phyloP scores from a whole-genome alignment of 441 rosid species.

The Raphanus hybrid region DNA sequence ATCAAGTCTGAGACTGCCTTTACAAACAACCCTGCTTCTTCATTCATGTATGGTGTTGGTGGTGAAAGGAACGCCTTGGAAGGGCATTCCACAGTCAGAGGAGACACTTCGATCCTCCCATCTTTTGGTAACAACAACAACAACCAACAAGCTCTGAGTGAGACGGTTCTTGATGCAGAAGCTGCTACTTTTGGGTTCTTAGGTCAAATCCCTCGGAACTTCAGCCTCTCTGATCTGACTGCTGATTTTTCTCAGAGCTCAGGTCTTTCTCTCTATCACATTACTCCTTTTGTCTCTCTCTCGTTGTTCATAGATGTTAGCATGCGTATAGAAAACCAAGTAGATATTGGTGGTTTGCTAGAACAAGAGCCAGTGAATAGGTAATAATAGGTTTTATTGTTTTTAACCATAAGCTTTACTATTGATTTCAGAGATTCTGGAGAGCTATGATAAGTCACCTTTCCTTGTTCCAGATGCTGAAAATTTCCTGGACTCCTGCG shows the following conservation, averaged over 20 bases:
- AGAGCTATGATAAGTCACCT: slow-evolving; percentile 85
- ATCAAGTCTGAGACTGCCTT: slow-evolving; percentile 82
- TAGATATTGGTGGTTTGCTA: too few relatives aligned
- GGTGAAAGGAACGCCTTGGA: slow-evolving; percentile 70
- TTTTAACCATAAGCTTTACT: slow-evolving; percentile 16
- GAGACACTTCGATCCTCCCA: slow-evolving; percentile 69
- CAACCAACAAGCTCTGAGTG: slow-evolving; percentile 79
- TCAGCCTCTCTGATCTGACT: slow-evolving; percentile 93
- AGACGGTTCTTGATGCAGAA: slow-evolving; percentile 74
- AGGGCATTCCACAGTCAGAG: slow-evolving; percentile 68
- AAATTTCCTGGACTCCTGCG: slow-evolving; percentile 75
- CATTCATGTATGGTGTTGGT: slow-evolving; percentile 63
- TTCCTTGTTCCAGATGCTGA: slow-evolving; percentile 70
- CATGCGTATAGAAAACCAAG: too few relatives aligned
- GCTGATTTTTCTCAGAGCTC: slow-evolving; percentile 95
- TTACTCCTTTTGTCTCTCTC: slow-evolving; percentile 4
- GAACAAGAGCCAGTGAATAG: too few relatives aligned
- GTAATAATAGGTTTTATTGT: slow-evolving; percentile 1
- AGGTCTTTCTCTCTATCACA: slow-evolving; percentile 55
- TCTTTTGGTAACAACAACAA: slow-evolving; percentile 63
- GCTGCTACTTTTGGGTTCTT: slow-evolving; percentile 75
- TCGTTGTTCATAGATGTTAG: too few relatives aligned
- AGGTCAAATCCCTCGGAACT: slow-evolving; percentile 81
- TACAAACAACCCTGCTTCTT: slow-evolving; percentile 40
- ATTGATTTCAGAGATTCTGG: slow-evolving; percentile 69